A percentile compares a stretch with the other conserved stretches of the same genome.
Conservation (phyloP, 345 rosid species). For the Eucalyptus regnans region DNA sequence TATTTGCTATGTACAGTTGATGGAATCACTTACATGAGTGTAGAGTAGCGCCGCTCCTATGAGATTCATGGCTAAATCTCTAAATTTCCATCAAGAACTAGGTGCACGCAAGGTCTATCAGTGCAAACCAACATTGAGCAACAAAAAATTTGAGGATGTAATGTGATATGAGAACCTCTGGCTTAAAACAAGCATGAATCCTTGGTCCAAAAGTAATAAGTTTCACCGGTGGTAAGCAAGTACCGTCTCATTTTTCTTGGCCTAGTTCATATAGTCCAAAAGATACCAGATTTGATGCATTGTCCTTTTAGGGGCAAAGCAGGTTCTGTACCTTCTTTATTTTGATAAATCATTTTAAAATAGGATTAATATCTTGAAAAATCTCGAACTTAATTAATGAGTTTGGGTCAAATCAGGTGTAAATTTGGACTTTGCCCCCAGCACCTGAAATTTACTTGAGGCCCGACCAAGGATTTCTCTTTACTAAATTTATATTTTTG, state of each 20-base stretch:
- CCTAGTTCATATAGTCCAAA: not conserved
- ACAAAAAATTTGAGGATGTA: not conserved
- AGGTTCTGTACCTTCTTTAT: not conserved
- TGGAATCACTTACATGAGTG: not conserved
- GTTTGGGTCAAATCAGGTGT: not conserved
- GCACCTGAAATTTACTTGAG: not conserved
- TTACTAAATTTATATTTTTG: no score
- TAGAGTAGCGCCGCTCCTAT: not conserved
- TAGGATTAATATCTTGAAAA: not conserved
- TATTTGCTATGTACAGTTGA: not conserved
- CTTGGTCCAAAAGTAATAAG: not conserved
- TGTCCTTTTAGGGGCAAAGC: not conserved
- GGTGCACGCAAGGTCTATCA: not conserved
- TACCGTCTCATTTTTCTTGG: not conserved
- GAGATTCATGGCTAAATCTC: not conserved
- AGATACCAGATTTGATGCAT: not conserved
- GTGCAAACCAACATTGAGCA: not conserved
- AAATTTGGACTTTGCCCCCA: not conserved
- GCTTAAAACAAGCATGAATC: not conserved
- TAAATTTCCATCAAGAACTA: not conserved
- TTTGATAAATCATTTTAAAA: not conserved
- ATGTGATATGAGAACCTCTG: not conserved
- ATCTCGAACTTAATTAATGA: no score
- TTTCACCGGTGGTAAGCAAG: not conserved
- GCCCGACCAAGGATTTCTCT: not conserved